Evolutionary conservation across 2,329 filamentous ascomycete species (phyloP), one percentile per base, ranked within the genome.

Genomic region (Aspergillus proliferans): DNA sequence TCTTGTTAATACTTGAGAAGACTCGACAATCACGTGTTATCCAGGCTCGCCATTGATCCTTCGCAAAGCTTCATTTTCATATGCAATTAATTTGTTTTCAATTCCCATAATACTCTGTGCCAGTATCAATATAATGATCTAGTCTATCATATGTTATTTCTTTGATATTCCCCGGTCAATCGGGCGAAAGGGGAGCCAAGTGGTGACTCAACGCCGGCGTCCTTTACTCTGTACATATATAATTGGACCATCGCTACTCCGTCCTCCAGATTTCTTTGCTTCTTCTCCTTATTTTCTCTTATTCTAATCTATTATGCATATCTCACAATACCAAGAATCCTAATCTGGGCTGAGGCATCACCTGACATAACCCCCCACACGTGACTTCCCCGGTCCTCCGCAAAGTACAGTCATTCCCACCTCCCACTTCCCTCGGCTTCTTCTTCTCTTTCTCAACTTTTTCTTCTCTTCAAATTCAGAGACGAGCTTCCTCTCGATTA

Each of bases 151-250:
- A 30, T 30, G 26, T 30, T 28, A 28, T 19, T 39, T 30, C 8
- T 21, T 21, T 45, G 15, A 40, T 39, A 8, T 22, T 42, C 21
- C 46, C 50, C 51, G 49, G 48, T 49, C 45, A 43, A 34, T 61
- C 61, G 61, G 62, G 55, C 55, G 53, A 63, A 60, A 54, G 62
- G 60, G 60, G 60, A 51, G 60, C 57, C 56, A 41, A 28, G 15
- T 19, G 34, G 34, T 38, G 34, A 38, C 34, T 38, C 34, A 38
- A 19, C 34, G 34, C 34, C 18, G 34, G n/a, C 4, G 8, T 38
- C n/a, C 34, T n/a, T n/a, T 15, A 9, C 3, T 21, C 21, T 21
- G 21, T 22, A 22, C 18, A 38, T 38, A 15, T 38, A 38, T 18
- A 19, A 10, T 6, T n/a, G 3, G 4, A 6, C 34, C n/a, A 19